phyloP scores from a whole-genome alignment of 306 rosid species.

The Pterocarpus macrocarpus region DNA sequence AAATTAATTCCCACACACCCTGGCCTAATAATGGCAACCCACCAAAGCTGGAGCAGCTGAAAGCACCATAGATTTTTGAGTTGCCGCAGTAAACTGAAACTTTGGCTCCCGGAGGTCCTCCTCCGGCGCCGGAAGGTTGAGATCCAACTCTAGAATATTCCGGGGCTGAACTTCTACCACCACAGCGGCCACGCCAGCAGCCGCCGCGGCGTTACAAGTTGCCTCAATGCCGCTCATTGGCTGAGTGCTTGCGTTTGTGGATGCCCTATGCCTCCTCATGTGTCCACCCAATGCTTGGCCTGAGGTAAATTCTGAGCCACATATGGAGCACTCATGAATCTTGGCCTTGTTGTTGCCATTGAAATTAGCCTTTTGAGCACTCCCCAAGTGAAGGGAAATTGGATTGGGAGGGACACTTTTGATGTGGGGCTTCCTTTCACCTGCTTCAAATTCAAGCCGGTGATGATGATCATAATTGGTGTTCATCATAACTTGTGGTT shows the following conservation, averaged over 20 bases:
- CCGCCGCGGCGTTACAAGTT: neutral
- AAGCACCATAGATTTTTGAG: constrained; percentile 67
- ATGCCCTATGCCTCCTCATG: constrained; percentile 89
- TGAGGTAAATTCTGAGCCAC: constrained; percentile 86
- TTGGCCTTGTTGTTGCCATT: constrained; percentile 52
- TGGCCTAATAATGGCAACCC: constrained; percentile 78
- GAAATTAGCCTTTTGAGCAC: neutral
- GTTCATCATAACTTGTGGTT: neutral
- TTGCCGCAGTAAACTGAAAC: constrained; percentile 63
- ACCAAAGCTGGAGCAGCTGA: constrained; percentile 83
- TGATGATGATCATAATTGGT: constrained; percentile 23
- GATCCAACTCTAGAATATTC: constrained; percentile 74
- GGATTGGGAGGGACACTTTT: constrained; percentile 4
- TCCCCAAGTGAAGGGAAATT: constrained; percentile 45
- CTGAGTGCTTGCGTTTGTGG: constrained; percentile 16
- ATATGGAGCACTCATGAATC: constrained; percentile 93
- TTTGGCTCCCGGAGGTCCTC: constrained; percentile 68
- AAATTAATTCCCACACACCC: constrained; percentile 2
- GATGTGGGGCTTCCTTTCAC: constrained; percentile 14
- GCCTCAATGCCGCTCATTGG: neutral
- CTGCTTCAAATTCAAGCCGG: constrained; percentile 39
- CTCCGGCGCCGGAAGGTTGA: constrained; percentile 94
- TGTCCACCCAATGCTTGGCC: constrained; percentile 98
- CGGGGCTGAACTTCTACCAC: constrained; percentile 40
- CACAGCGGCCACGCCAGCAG: neutral